Conservation (phyloP, 495 filamentous ascomycete genomes). For the Penicillium ochrochloron region DNA sequence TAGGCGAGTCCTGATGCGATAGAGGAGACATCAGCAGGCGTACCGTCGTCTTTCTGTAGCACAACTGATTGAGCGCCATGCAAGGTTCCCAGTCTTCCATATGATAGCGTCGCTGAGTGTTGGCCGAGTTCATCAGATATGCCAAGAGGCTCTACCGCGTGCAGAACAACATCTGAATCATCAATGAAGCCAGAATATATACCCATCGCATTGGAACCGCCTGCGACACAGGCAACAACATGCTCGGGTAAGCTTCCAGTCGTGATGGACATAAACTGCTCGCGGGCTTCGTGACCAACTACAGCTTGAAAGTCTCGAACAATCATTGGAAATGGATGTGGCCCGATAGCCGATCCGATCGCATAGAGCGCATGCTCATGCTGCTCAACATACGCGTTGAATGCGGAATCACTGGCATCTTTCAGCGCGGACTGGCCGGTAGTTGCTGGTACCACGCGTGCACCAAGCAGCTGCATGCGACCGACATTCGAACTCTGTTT, state of each 20-base stretch:
- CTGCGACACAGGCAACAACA: conserved; percentile 4
- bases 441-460: conserved; percentile 83
- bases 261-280: conserved; percentile 2
- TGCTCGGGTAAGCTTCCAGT: conserved; percentile 7
- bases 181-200: conserved; percentile 6
- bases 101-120: conserved; percentile 18
- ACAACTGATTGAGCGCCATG: conserved; percentile 18
- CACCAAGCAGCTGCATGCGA: conserved; percentile 93
- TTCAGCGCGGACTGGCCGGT: conserved; percentile 83
- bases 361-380: conserved; percentile 94
- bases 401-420: conserved; percentile 94
- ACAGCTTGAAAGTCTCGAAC: conserved; percentile 94
- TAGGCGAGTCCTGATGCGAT: conserved; percentile 70
- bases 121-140: conserved; percentile 6
- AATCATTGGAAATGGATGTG: conserved; percentile 94
- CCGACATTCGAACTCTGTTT: conserved; percentile 95
- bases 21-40: conserved; percentile 5
- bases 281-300: conserved; percentile 58
- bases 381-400: conserved; percentile 85
- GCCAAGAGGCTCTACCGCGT: conserved; percentile 9
- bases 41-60: conserved; percentile 16
- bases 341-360: conserved; percentile 92
- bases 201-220: conserved; percentile 8
- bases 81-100: conserved; percentile 15
- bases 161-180: conserved; percentile 7